A percentile compares a stretch with the other conserved stretches of the same genome.
Evolutionary conservation across 176 grass and related monocot genomes (phyloP).

Genomic region (Zea luxurians): DNA sequence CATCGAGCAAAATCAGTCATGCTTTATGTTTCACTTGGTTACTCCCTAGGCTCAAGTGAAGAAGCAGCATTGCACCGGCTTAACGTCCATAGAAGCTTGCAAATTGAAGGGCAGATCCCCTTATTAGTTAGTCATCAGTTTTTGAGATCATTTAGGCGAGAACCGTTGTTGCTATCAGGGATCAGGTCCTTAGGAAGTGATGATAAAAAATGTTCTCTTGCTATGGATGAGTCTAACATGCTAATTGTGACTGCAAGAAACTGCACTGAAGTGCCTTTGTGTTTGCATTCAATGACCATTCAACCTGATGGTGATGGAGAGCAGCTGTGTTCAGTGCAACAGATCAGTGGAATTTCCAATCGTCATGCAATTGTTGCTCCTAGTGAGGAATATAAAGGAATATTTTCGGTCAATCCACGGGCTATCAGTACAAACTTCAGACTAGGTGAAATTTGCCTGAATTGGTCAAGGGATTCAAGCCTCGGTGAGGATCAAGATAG

Average conservation of each 20-base stretch:
- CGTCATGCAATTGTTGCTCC: constrained; percentile 55
- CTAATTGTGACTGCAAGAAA: constrained; percentile 80
- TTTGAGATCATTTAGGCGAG: constrained; percentile 83
- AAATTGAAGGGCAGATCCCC: constrained; percentile 92
- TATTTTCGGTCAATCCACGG: constrained; percentile 73
- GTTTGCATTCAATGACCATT: constrained; percentile 59
- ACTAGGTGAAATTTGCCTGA: constrained; percentile 69
- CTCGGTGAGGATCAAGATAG: constrained; percentile 48
- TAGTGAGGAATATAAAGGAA: constrained; percentile 75
- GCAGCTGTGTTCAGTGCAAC: constrained; percentile 51
- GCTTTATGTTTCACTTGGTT: constrained; percentile 93
- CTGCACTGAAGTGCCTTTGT: constrained; percentile 73
- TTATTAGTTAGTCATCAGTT: constrained; percentile 65
- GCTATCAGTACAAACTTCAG: constrained; percentile 43
- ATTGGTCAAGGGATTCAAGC: constrained; percentile 72
- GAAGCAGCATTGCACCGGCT: constrained; percentile 64
- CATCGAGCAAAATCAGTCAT: constrained; percentile 86
- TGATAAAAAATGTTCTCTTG: constrained; percentile 64
- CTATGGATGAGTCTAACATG: constrained; percentile 76
- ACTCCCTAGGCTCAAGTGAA: constrained; percentile 52
- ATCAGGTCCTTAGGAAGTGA: constrained; percentile 54
- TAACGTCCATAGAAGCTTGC: constrained; percentile 88
- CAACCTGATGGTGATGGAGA: constrained; percentile 42
- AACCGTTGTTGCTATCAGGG: constrained; percentile 80
- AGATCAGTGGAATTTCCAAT: constrained; percentile 60